A percentile compares a stretch with the other conserved stretches of the same genome.
These are phyloP conservation scores for Avena atlantica DNA, from an alignment of 176 grass and related monocot species.

Conservation along the genomic window DNA sequence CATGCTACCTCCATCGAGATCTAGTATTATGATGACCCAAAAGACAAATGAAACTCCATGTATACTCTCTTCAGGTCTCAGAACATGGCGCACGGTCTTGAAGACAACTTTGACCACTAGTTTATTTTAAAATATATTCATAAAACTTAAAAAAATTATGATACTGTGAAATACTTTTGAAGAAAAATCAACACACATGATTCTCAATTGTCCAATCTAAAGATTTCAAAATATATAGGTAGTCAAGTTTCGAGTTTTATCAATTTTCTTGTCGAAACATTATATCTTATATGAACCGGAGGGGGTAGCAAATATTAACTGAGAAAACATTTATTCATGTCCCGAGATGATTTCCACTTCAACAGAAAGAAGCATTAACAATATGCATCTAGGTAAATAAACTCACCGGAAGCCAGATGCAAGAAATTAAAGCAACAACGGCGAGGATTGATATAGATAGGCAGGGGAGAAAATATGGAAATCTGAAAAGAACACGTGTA, in stretches of 20 bases:
- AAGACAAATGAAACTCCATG: neutral
- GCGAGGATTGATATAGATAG: constrained; percentile 60
- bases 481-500: constrained; percentile 48
- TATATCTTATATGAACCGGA: neutral
- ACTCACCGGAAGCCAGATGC: constrained; percentile 79
- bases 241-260: neutral
- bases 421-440: constrained; percentile 45
- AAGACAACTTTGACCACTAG: neutral
- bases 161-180: neutral
- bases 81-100: neutral
- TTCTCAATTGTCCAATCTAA: neutral
- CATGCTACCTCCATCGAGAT: neutral
- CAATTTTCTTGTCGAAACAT: too few relatives aligned
- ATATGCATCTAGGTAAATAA: neutral
- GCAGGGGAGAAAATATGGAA: constrained; percentile 78
- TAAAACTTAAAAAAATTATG: neutral
- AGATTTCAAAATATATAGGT: neutral
- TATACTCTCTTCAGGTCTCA: neutral
- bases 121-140: neutral
- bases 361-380: constrained; percentile 18
- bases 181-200: neutral
- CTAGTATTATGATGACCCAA: neutral
- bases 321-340: neutral
- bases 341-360: neutral
- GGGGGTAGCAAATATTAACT: neutral